Evolutionary conservation across 2,329 filamentous ascomycete genomes (phyloP).

Genomic region (Diaporthe sp.): DNA sequence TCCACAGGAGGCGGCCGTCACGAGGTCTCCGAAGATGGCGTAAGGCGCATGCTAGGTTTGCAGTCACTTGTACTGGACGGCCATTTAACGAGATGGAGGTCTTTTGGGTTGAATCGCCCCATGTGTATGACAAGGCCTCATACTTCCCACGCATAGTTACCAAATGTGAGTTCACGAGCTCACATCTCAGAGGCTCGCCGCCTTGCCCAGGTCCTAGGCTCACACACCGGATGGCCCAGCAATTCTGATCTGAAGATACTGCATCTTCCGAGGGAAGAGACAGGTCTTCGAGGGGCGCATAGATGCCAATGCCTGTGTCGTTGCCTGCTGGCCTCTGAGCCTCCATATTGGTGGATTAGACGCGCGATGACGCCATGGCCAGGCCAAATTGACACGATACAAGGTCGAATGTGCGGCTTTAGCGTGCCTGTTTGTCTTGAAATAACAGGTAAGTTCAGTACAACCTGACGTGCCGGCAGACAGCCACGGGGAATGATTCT

Average conservation of each 20-base stretch:
- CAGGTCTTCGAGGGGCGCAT: not conserved
- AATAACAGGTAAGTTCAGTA: not conserved
- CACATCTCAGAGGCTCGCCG: slow-evolving; percentile 6
- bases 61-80: not conserved
- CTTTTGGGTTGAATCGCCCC: not conserved
- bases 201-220: not conserved
- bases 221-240: slow-evolving; percentile 14
- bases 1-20: slow-evolving; percentile 11
- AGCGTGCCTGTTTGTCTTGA: not conserved
- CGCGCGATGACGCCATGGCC: not conserved
- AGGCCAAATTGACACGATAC: not conserved
- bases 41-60: slow-evolving; percentile 8
- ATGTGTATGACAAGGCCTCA: slow-evolving; percentile 21
- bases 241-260: not conserved
- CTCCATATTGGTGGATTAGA: not conserved
- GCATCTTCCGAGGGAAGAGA: not conserved
- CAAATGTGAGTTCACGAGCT: slow-evolving; percentile 15
- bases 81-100: not conserved
- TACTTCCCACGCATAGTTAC: not conserved
- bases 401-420: not conserved
- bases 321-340: not conserved
- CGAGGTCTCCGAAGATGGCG: slow-evolving; percentile 8
- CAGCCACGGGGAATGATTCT: not conserved
- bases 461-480: no score
- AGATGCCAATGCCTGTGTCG: not conserved